Evolutionary conservation across 495 filamentous ascomycete species (phyloP).

Genomic region (Hypoxylon fuscum): DNA sequence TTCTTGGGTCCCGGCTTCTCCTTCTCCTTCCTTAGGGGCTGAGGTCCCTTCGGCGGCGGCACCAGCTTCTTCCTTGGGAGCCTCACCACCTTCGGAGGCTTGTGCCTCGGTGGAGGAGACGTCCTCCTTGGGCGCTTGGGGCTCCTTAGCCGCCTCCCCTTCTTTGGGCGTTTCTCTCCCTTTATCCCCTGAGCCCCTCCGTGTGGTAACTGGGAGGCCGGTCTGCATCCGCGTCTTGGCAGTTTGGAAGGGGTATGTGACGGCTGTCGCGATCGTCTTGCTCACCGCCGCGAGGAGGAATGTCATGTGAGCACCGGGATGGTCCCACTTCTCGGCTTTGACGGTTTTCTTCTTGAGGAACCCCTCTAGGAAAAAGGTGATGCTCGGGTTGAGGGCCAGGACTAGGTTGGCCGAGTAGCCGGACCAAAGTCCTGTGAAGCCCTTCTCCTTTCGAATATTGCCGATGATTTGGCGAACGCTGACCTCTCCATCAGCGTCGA

Average conservation of each 20-base stretch:
- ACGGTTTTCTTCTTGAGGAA: constrained; percentile 68
- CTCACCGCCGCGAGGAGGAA: constrained; percentile 81
- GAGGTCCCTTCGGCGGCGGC: constrained; percentile 1
- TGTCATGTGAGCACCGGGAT: constrained; percentile 56
- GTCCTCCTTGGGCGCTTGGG: constrained; percentile 23
- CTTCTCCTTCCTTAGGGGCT: constrained; percentile 9
- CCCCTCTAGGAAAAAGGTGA: constrained; percentile 87
- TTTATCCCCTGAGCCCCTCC: constrained; percentile 31
- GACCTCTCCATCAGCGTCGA: constrained; percentile 34
- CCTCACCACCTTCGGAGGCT: constrained; percentile 6
- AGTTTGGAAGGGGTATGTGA: constrained; percentile 88
- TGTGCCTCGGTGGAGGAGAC: constrained; percentile 1
- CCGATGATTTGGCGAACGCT: constrained; percentile 68
- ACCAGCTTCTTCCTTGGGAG: constrained; percentile 30
- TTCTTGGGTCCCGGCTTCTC: background rate
- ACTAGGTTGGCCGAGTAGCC: constrained; percentile 85
- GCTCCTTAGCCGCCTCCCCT: background rate
- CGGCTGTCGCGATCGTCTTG: constrained; percentile 78
- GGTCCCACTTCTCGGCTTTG: constrained; percentile 57
- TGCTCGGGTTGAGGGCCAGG: constrained; percentile 83
- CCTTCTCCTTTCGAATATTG: constrained; percentile 74
- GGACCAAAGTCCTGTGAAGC: constrained; percentile 83
- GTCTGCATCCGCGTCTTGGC: constrained; percentile 79
- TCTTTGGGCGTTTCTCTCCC: background rate
- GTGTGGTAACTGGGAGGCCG: constrained; percentile 45